Evolutionary conservation across 345 rosid genomes (phyloP), one percentile per base, ranked within the genome.

Genomic region (Lumnitzera racemosa): DNA sequence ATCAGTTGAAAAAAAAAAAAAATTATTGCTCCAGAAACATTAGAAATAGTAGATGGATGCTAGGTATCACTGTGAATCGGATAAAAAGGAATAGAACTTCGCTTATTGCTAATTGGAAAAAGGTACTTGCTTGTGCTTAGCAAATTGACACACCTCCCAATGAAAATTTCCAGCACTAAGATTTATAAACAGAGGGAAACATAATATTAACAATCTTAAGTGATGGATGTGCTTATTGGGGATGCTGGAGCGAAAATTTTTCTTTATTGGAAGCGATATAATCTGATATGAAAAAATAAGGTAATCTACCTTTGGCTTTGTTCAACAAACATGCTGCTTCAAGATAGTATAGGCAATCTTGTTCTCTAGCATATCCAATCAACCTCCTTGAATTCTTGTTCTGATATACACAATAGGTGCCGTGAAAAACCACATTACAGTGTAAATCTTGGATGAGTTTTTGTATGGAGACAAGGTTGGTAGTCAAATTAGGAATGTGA

Each of bases 341-440:
- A 24, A 49, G 54, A 15, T 48, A 14, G 15, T 48, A 59, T 3
- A 49, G 17, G 10, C 46, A 10, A 11, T 49, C 46, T 8, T 12
- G 10, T 49, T 59, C 8, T 48, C 11, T 59, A 59, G 46, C 63
- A 59, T 59, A 11, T 59, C 24, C 25, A 49, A 59, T 49, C 46
- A 24, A 49, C 24, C 10, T 49, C 47, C 54, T 8, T 43, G 5
- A 48, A 49, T 49, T n/a, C 13, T 15, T 14, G 15, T 59, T 24
- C 12, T 48, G 20, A 59, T 2, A 59, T 59, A 24, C 46, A 15
- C 24, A 59, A 59, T 59, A 27, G 2, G 4, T 24, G 24, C 0
- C 12, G 0, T 14, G 25, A 24, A 47, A 24, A 48, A 59, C 15
- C 43, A 48, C 15, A 36, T n/a, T 57, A 14, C 27, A 41, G 15